Percentiles rank a stretch among this genome's conserved stretches.
These are phyloP conservation scores for Blastobotrys persicus DNA, from an alignment of 1,139 yeast species.

Conservation along the genomic window DNA sequence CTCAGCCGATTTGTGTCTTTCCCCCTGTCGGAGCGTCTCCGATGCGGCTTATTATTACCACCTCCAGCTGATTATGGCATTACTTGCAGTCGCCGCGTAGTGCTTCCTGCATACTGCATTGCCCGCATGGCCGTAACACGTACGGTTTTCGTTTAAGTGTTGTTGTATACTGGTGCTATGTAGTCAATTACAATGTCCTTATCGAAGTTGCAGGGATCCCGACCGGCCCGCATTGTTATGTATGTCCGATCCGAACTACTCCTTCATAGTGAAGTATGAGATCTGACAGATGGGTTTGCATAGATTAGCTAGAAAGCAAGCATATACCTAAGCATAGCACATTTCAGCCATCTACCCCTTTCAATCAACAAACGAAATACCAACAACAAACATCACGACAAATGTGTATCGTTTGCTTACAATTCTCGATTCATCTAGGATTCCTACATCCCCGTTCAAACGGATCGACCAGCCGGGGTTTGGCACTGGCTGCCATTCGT, in stretches of 20 bases:
- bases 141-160: no score
- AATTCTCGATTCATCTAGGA: no score
- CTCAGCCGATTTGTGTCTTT: background rate
- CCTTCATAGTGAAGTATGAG: background rate
- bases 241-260: background rate
- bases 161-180: no score
- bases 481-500: no score
- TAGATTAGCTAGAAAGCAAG: background rate
- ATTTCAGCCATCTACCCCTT: background rate
- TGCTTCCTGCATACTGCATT: background rate
- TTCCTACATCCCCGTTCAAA: no score
- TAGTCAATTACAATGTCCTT: no score
- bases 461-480: no score
- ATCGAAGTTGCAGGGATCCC: background rate
- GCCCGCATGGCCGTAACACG: background rate
- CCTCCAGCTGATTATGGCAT: background rate
- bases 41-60: background rate
- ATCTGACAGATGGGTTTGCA: background rate
- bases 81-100: background rate
- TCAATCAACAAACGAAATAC: background rate
- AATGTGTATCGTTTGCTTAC: no score
- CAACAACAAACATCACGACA: background rate
- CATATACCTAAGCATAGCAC: background rate
- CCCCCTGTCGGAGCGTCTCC: background rate
- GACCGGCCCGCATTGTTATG: background rate